These are phyloP conservation scores for Clathrus columnatus DNA, from an alignment of 768 basidiomycete genomes.

Conservation along the genomic window DNA sequence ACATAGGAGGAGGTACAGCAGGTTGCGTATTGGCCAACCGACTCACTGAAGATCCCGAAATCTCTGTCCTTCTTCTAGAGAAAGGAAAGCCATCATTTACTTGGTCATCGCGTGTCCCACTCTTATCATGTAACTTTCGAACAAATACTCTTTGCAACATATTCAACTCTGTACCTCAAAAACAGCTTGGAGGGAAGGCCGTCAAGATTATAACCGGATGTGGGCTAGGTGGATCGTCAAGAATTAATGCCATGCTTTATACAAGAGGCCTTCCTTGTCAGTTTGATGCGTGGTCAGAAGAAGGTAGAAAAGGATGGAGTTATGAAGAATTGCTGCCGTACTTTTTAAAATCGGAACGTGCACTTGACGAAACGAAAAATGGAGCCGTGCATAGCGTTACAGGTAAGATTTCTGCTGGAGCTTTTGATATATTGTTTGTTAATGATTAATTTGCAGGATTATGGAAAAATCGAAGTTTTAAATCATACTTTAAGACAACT, in stretches of 20 bases:
- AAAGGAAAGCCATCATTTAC: conserved; percentile 21
- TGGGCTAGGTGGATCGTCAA: conserved; percentile 13
- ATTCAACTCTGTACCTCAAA: not conserved
- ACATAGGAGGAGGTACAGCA: conserved; percentile 15
- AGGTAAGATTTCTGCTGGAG: not conserved
- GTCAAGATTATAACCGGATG: conserved; percentile 19
- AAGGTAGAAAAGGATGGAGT: conserved; percentile 26
- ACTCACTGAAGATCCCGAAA: conserved; percentile 10
- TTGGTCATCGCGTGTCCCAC: conserved; percentile 26
- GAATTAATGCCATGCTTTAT: conserved; percentile 15
- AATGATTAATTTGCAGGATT: no score
- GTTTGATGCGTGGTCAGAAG: conserved; percentile 24
- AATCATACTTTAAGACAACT: no score
- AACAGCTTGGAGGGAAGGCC: not conserved
- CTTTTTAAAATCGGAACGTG: conserved; percentile 26
- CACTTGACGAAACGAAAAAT: not conserved
- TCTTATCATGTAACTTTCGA: conserved; percentile 19
- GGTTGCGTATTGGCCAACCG: conserved; percentile 15
- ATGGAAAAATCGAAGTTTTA: no score
- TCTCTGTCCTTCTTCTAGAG: conserved; percentile 14
- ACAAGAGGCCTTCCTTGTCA: conserved; percentile 23
- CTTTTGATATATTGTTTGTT: no score
- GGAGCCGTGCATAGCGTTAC: not conserved
- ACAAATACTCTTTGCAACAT: not conserved
- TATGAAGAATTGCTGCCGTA: conserved; percentile 26